phyloP scores from a whole-genome alignment of 2,329 filamentous ascomycete species.

The Phaeoacremonium minimum region DNA sequence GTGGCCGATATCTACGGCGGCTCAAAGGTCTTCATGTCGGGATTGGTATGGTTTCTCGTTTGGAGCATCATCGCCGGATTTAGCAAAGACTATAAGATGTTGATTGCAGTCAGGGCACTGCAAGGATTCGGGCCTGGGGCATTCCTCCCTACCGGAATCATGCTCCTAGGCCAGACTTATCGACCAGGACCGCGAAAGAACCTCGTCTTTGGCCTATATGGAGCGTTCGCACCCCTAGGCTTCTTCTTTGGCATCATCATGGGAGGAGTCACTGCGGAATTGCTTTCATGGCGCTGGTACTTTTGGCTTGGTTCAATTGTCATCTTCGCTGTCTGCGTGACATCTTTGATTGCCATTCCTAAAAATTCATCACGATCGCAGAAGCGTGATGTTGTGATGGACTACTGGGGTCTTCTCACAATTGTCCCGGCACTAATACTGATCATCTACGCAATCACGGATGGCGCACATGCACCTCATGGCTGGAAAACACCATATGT shows the following conservation, averaged over 20 bases:
- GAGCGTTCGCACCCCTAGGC: conserved; percentile 51
- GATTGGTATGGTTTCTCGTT: conserved; percentile 59
- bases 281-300: conserved; percentile 61
- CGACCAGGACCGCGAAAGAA: conserved; percentile 70
- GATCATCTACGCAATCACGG: conserved; percentile 71
- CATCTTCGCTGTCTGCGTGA: conserved; percentile 40
- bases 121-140: conserved; percentile 72
- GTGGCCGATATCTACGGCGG: conserved; percentile 61
- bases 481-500: conserved; percentile 75
- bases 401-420: conserved; percentile 60
- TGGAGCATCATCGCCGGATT: conserved; percentile 71
- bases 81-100: conserved; percentile 61
- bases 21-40: conserved; percentile 54
- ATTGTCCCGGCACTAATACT: conserved; percentile 64
- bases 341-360: conserved; percentile 35
- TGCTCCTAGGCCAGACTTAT: conserved; percentile 65
- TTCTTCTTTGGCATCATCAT: conserved; percentile 65
- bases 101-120: conserved; percentile 69
- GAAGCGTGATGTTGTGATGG: conserved; percentile 46
- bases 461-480: conserved; percentile 62
- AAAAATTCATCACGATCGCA: conserved; percentile 16
- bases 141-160: conserved; percentile 65
- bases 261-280: conserved; percentile 58
- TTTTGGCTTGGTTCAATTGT: conserved; percentile 58
- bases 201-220: conserved; percentile 57